These are phyloP conservation scores for Cryptococcus amylolentus DNA, from an alignment of 1,284 basidiomycete species.

Conservation along the genomic window DNA sequence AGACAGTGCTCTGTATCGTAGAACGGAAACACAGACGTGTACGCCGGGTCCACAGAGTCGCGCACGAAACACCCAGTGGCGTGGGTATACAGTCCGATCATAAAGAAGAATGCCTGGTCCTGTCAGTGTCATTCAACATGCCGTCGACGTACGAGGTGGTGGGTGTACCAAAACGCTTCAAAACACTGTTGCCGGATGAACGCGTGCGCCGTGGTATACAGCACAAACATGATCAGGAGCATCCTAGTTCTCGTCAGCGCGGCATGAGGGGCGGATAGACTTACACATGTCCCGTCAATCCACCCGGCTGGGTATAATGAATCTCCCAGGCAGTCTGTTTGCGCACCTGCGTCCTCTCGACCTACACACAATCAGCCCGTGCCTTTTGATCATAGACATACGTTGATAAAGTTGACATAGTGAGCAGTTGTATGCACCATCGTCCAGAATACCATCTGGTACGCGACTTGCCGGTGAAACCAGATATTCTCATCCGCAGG, in stretches of 20 bases:
- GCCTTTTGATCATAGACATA: constrained; percentile 34
- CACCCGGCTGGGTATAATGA: constrained; percentile 78
- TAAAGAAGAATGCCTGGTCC: constrained; percentile 72
- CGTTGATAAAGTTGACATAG: constrained; percentile 86
- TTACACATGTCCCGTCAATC: constrained; percentile 76
- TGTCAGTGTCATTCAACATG: background rate
- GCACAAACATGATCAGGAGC: constrained; percentile 67
- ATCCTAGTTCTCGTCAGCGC: constrained; percentile 49
- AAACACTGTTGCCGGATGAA: constrained; percentile 81
- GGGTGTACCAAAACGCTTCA: constrained; percentile 75
- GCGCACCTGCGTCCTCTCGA: constrained; percentile 57
- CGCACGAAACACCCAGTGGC: constrained; percentile 91
- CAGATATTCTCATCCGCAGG: constrained; percentile 87
- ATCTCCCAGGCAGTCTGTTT: constrained; percentile 69
- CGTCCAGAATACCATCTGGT: constrained; percentile 63
- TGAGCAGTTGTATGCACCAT: constrained; percentile 79
- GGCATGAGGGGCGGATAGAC: background rate
- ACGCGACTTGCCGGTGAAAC: constrained; percentile 85
- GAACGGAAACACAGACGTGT: constrained; percentile 68
- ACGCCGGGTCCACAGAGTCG: constrained; percentile 66
- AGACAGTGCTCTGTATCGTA: constrained; percentile 75
- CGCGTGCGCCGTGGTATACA: constrained; percentile 73
- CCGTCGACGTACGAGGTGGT: constrained; percentile 15
- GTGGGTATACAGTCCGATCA: constrained; percentile 75
- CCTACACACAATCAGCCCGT: background rate